Evolutionary conservation across 2,329 filamentous ascomycete species (phyloP), one percentile per base, ranked within the genome.

Genomic region (Exophiala sp.): DNA sequence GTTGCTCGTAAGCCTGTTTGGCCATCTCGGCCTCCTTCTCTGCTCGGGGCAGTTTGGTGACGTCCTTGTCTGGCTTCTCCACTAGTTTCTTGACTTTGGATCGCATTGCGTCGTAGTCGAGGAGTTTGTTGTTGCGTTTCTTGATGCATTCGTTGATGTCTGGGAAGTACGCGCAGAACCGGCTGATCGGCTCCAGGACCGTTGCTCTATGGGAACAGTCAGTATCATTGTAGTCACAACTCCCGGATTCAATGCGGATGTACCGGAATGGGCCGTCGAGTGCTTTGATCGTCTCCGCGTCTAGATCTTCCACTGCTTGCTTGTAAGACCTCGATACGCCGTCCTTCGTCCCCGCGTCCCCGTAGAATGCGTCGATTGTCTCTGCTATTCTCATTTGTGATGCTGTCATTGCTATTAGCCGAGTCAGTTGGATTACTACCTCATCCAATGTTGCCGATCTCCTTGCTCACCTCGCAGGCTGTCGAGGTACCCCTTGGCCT

Each of bases 61-160:
- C 88, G 66, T 98, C 93, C 76, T 98, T 98, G 76, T 98, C 93
- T 40, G 93, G 93, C 75, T 98, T 97, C 71, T 98, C 94, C 46
- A 88, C 88, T 32, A 98, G 81, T 69, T 89, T 91, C 79, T 96
- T 96, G 64, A 98, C 93, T 69, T 93, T 95, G 59, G 89, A 88
- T 56, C 93, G 87, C 71, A 97, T 83, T 14, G 90, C 82, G 68
- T 98, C 93, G 74, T 98, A 98, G 72, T 98, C 94, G 60, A 97
- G 86, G 50, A 97, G 85, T 71, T 98, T 98, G 79, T 98, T 87
- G 64, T 94, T 86, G 64, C 94, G 88, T 75, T 98, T 98, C 74
- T 97, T 98, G 71, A 98, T 96, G 71, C 91, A 96, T 73, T 96
- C 89, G 71, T 98, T 98, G 66, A 98, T 90, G 68, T 98, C 93